phyloP scores from a whole-genome alignment of 805 yeast species.

The Barnettozyma wickerhamii region DNA sequence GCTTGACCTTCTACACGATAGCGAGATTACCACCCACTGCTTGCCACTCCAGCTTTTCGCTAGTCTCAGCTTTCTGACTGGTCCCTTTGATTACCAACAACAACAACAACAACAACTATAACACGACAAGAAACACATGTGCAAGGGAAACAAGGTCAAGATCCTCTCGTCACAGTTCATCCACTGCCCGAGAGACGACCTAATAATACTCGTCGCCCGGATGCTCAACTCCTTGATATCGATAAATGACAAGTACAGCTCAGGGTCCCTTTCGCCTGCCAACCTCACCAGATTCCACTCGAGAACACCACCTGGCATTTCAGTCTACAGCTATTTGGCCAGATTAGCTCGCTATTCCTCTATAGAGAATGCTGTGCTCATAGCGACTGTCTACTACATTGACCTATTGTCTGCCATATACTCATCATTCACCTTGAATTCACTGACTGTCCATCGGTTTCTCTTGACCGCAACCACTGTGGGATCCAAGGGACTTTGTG shows the following conservation, averaged over 20 bases:
- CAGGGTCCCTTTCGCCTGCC: conserved; percentile 30
- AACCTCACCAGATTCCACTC: conserved; percentile 87
- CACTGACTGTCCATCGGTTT: conserved; percentile 91
- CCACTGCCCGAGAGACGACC: conserved; percentile 63
- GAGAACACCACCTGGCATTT: conserved; percentile 84
- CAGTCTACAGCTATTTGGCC: conserved; percentile 69
- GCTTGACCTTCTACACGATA: too few relatives aligned
- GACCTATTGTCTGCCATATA: conserved; percentile 78
- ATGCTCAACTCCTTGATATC: conserved; percentile 74
- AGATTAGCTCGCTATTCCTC: conserved; percentile 81
- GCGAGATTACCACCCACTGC: too few relatives aligned
- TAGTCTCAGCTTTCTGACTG: too few relatives aligned
- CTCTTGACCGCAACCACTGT: conserved; percentile 85
- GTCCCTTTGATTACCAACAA: too few relatives aligned
- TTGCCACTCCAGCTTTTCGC: too few relatives aligned
- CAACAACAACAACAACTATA: background rate
- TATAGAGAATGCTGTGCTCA: conserved; percentile 75
- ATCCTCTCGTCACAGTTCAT: conserved; percentile 41
- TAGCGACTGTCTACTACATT: conserved; percentile 84
- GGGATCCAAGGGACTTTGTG: conserved; percentile 88
- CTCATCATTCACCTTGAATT: conserved; percentile 76
- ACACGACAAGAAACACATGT: background rate
- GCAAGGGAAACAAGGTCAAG: conserved; percentile 2
- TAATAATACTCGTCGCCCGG: conserved; percentile 68
- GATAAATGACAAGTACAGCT: conserved; percentile 57